These are phyloP conservation scores for Amborella trichopoda DNA, from an alignment of 164 flowering plant genomes.

Conservation along the genomic window DNA sequence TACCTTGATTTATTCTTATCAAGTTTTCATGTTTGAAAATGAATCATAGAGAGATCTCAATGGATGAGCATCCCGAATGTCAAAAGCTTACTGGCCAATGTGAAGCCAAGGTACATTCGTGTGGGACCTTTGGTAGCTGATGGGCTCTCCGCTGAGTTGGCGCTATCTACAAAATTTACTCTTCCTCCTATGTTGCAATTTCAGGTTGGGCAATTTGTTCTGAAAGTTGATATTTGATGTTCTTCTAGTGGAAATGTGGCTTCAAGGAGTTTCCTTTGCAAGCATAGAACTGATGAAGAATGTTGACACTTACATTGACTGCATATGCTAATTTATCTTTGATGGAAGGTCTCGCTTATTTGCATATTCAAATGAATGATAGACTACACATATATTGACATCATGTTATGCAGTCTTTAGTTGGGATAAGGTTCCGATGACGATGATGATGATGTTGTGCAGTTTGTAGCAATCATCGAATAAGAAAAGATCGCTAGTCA, in stretches of 20 bases:
- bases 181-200: constrained; percentile 26
- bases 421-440: no score
- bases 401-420: no score
- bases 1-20: background rate
- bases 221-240: background rate
- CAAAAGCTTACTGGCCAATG: constrained; percentile 38
- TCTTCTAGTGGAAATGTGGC: background rate
- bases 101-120: constrained; percentile 47
- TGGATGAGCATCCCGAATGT: constrained; percentile 59
- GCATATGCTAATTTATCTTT: background rate
- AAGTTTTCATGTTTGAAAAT: background rate
- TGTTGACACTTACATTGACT: background rate
- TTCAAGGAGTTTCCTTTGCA: background rate
- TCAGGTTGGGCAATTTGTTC: constrained; percentile 38
- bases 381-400: no score
- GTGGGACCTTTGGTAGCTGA: constrained; percentile 54
- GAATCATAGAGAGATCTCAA: constrained; percentile 24
- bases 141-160: constrained; percentile 42
- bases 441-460: no score
- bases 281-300: background rate
- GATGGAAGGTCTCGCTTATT: background rate
- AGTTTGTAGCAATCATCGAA: no score
- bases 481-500: no score
- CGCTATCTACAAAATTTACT: constrained; percentile 20
- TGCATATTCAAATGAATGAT: background rate